Conservation (phyloP, 768 basidiomycete genomes). For the Chalciporus pseudorubinellus region DNA sequence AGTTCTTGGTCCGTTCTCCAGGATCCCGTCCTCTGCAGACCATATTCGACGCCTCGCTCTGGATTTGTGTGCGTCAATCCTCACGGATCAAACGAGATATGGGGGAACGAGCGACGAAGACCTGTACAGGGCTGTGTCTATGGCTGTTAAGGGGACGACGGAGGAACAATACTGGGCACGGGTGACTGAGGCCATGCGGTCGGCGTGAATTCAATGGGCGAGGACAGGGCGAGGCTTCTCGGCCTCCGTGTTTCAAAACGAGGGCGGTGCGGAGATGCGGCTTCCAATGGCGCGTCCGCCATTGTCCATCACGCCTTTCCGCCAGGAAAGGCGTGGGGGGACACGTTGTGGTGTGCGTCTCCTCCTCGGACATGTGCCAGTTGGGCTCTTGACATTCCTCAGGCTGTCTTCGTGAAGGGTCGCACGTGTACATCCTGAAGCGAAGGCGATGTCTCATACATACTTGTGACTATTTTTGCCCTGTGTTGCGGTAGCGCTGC, state of each 20-base stretch:
- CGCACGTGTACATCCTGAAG: neutral
- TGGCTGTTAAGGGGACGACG: conserved; percentile 26
- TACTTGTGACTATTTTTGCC: conserved; percentile 5
- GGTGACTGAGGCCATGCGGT: conserved; percentile 29
- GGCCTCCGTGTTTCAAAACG: neutral
- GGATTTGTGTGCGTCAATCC: conserved; percentile 50
- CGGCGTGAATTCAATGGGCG: conserved; percentile 26
- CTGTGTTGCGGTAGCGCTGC: conserved; percentile 13
- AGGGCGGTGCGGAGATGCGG: conserved; percentile 3
- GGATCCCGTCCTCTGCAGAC: conserved; percentile 45
- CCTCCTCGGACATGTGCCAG: too few species aligned
- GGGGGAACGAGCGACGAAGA: conserved; percentile 12
- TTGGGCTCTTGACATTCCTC: too few species aligned
- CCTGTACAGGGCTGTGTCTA: conserved; percentile 23
- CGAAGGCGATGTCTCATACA: neutral
- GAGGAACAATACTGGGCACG: conserved; percentile 32
- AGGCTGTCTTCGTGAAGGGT: neutral
- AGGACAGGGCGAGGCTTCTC: neutral
- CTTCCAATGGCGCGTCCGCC: neutral
- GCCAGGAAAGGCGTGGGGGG: neutral
- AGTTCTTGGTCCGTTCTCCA: conserved; percentile 74
- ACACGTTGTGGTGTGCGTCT: neutral
- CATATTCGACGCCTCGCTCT: conserved; percentile 56
- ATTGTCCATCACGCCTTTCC: neutral
- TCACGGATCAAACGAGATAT: conserved; percentile 13